These are phyloP conservation scores for Calocybe gambosa DNA, from an alignment of 1,284 basidiomycete genomes.

Conservation along the genomic window DNA sequence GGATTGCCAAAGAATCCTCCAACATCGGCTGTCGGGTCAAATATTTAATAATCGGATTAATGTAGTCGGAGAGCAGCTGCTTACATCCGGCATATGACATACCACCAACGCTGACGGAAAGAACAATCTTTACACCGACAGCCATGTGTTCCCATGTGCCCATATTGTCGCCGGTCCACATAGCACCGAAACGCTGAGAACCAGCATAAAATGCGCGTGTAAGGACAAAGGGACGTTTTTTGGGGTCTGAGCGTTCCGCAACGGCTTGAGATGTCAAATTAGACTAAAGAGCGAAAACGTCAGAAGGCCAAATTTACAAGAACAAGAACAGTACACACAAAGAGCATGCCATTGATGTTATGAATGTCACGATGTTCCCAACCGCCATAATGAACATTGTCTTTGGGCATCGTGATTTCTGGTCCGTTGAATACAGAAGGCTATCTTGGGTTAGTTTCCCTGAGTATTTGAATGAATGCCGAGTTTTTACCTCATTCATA, in stretches of 20 bases:
- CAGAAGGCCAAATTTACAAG: slow-evolving; percentile 8
- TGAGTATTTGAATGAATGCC: slow-evolving; percentile 4
- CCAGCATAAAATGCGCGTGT: slow-evolving; percentile 95
- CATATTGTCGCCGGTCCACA: slow-evolving; percentile 99
- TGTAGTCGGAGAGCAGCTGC: slow-evolving; percentile 22
- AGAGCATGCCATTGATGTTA: slow-evolving; percentile 90
- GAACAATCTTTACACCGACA: slow-evolving; percentile 90
- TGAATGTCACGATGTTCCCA: slow-evolving; percentile 98
- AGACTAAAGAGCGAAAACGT: slow-evolving; percentile 45
- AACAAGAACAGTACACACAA: slow-evolving; percentile 39
- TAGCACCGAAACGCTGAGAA: slow-evolving; percentile 91
- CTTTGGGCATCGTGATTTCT: slow-evolving; percentile 96
- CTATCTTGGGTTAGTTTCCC: slow-evolving; percentile 30
- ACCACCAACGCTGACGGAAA: slow-evolving; percentile 88
- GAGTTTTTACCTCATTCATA: slow-evolving; percentile 85
- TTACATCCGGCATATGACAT: slow-evolving; percentile 89
- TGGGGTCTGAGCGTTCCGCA: slow-evolving; percentile 65
- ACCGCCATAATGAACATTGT: slow-evolving; percentile 85
- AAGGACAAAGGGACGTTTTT: slow-evolving; percentile 88
- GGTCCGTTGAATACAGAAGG: slow-evolving; percentile 98
- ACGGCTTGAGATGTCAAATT: slow-evolving; percentile 87
- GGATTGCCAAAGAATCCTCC: slow-evolving; percentile 99
- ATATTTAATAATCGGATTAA: not conserved
- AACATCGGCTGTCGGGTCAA: slow-evolving; percentile 69
- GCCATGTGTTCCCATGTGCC: slow-evolving; percentile 98